Evolutionary conservation across 495 filamentous ascomycete species (phyloP).

Genomic region (Tuber aestivum): DNA sequence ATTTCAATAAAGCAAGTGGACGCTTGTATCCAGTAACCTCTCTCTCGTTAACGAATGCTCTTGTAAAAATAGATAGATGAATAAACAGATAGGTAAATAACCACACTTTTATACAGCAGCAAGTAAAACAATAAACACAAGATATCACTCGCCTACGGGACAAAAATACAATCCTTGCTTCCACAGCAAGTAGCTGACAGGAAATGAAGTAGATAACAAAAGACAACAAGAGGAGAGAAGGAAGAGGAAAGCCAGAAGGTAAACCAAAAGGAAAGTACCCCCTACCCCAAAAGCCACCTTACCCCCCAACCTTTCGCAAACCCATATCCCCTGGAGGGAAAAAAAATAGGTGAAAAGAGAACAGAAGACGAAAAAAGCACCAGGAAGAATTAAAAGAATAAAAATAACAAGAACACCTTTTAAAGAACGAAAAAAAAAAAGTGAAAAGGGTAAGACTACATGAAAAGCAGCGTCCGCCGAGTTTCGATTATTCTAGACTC

Average conservation of each 20-base stretch:
- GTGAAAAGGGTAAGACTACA: background rate
- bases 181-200: background rate
- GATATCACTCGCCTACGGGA: background rate
- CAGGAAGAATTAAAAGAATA: background rate
- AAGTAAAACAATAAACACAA: background rate
- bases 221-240: background rate
- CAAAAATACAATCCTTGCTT: background rate
- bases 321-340: background rate
- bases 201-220: background rate
- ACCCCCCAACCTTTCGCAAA: background rate
- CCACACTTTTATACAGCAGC: background rate
- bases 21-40: background rate
- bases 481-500: background rate
- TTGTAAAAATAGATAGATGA: background rate
- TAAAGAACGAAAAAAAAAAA: background rate
- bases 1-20: background rate
- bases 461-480: background rate
- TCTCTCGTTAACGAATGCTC: background rate
- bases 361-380: background rate
- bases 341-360: background rate
- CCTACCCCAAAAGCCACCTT: background rate
- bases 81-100: background rate
- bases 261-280: background rate
- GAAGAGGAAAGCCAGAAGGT: background rate
- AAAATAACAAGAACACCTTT: background rate